Evolutionary conservation across 345 rosid genomes (phyloP).

Genomic region (Firmiana major): DNA sequence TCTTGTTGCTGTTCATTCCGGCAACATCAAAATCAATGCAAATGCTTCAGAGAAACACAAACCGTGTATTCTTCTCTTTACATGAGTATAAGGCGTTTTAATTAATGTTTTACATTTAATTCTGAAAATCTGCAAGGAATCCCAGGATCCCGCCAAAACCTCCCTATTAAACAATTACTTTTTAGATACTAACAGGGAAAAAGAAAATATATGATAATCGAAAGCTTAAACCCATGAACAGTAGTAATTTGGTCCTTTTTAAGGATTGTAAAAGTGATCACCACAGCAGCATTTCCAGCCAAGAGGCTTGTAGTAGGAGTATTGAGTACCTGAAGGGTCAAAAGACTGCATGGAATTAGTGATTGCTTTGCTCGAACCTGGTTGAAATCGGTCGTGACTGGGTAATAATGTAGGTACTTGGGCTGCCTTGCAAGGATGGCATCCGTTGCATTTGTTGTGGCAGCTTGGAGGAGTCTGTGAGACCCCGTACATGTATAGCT

Average conservation of each 20-base stretch:
- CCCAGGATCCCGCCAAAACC: neutral
- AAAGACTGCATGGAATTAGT: slow-evolving; percentile 18
- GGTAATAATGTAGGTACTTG: slow-evolving; percentile 64
- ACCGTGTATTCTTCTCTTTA: neutral
- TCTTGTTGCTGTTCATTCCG: too few species aligned
- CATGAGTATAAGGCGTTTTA: neutral
- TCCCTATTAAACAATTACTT: neutral
- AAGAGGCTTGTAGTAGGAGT: slow-evolving; percentile 87
- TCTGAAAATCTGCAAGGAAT: slow-evolving; percentile 3
- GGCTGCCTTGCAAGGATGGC: slow-evolving; percentile 90
- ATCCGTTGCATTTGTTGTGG: slow-evolving; percentile 75
- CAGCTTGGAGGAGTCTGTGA: slow-evolving; percentile 88
- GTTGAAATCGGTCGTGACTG: slow-evolving; percentile 17
- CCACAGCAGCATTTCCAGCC: slow-evolving; percentile 87
- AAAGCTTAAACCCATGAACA: slow-evolving; percentile 3
- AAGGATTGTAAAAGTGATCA: slow-evolving; percentile 76
- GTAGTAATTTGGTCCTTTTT: neutral
- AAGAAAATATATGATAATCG: neutral
- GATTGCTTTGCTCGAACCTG: neutral
- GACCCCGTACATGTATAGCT: too few species aligned
- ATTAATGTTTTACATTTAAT: too few species aligned
- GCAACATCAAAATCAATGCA: too few species aligned
- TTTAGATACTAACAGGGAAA: neutral
- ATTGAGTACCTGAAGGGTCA: slow-evolving; percentile 44
- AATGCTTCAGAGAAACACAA: neutral